Evolutionary conservation across 1,139 yeast species (phyloP), one percentile per base, ranked within the genome.

Genomic region (Pichia norvegensis): DNA sequence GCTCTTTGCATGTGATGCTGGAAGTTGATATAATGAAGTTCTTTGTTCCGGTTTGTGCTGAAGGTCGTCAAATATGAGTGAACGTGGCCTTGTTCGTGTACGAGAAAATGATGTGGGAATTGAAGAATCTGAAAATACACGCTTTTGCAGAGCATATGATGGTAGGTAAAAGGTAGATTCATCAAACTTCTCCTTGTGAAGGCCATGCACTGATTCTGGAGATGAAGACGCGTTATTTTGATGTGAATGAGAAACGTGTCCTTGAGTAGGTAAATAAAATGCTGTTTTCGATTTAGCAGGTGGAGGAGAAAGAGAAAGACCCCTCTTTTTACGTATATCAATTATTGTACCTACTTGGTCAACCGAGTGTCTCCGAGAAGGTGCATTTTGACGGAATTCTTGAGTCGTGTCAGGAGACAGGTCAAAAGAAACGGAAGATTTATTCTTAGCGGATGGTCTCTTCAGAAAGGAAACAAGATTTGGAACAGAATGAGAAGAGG

Each of bases 111-210:
- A 17, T 5, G 20, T 4, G 4, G 4, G 29, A 16, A 46, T 11
- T 22, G 49, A 43, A 17, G 49, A 46, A 23, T 46, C 49, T 4
- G 49, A 46, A 5, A 20, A n/a, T 14, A 42, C 22, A 27, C 31
- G 31, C 14, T 27, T 27, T 11, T 27, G 13, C 5, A n/a, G 14
- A 27, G 14, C 14, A 27, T 9, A 3, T 3, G 31, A 27, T 6
- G 31, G 16, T 5, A 13, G 16, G 14, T 10, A 1, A 27, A 27
- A 13, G 14, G n/a, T 27, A 2, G 31, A 3, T 2, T 13, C 31
- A 27, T 14, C n/a, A 14, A 13, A 27, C 4, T 27, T 29, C 49
- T 27, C 14, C 37, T 40, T 9, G 19, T 31, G 20, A 9, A 16
- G 9, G 20, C 29, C 29, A 25, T 7, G 11, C 11, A 11, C 7